These are phyloP conservation scores for Aspergillus piperis DNA, from an alignment of 2,329 filamentous ascomycete species.

Conservation along the genomic window DNA sequence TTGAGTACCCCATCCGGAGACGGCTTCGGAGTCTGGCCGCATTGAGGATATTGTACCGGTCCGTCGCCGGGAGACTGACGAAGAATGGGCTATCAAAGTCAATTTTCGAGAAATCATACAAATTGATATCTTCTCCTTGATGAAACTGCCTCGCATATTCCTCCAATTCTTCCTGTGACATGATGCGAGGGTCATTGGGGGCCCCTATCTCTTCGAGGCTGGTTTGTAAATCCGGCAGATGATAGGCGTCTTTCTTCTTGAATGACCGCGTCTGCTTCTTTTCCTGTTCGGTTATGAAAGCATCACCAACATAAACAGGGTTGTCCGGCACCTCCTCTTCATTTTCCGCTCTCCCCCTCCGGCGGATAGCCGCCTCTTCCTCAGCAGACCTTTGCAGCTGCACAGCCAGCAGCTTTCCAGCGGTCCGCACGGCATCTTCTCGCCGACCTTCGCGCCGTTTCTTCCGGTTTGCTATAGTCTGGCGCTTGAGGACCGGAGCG, in stretches of 20 bases:
- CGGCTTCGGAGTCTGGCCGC: conserved; percentile 85
- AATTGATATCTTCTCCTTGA: conserved; percentile 79
- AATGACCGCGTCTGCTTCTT: conserved; percentile 74
- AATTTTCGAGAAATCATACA: conserved; percentile 98
- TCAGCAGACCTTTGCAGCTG: conserved; percentile 92
- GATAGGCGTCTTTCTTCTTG: conserved; percentile 90
- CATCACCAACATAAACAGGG: conserved; percentile 87
- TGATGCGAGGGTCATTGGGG: conserved; percentile 89
- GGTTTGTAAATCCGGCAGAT: conserved; percentile 80
- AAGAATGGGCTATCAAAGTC: conserved; percentile 98
- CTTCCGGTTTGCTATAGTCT: conserved; percentile 81
- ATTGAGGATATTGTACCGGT: conserved; percentile 97
- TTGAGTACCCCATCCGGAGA: conserved; percentile 91
- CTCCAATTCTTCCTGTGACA: conserved; percentile 92
- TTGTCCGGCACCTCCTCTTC: conserved; percentile 71
- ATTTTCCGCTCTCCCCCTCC: conserved; percentile 45
- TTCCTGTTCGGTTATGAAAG: conserved; percentile 77
- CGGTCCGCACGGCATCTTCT: conserved; percentile 90
- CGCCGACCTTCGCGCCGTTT: conserved; percentile 79
- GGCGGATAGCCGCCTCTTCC: conserved; percentile 73
- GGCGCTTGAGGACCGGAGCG: conserved; percentile 83
- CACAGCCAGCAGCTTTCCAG: conserved; percentile 85
- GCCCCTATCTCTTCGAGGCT: conserved; percentile 83
- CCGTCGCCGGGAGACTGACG: conserved; percentile 80
- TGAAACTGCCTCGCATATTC: conserved; percentile 93